Evolutionary conservation across 208 protist species (phyloP).

Genomic region (Strigomonas culicis): DNA sequence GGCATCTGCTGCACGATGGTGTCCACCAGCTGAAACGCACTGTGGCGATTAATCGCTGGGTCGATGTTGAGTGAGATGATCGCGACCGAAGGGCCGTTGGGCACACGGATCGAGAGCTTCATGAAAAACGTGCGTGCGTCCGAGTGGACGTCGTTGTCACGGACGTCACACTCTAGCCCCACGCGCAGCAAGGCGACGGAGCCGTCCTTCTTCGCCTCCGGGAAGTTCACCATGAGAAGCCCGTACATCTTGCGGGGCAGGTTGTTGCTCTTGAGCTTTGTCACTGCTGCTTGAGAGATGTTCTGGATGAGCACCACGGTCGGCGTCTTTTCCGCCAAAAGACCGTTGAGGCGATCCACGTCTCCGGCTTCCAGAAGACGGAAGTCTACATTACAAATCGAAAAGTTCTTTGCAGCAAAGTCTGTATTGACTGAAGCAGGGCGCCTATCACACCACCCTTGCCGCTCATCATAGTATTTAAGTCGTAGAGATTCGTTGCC

Average conservation of each 20-base stretch:
- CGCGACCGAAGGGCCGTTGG: constrained; percentile 29
- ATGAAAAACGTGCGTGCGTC: constrained; percentile 29
- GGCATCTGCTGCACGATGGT: constrained; percentile 33
- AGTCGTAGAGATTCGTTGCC: constrained; percentile 10
- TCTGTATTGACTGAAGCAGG: constrained; percentile 12
- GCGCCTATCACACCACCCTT: constrained; percentile 54
- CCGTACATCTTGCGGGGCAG: constrained; percentile 62
- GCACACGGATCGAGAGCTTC: constrained; percentile 42
- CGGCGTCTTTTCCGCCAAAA: constrained; percentile 38
- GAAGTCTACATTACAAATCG: constrained; percentile 64
- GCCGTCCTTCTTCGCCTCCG: constrained; percentile 45
- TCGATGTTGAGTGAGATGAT: constrained; percentile 60
- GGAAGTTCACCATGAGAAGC: no score
- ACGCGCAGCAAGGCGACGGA: constrained; percentile 62
- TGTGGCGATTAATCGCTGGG: constrained; percentile 17
- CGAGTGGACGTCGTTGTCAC: constrained; percentile 41
- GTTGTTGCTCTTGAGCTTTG: constrained; percentile 49
- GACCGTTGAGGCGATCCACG: constrained; percentile 53
- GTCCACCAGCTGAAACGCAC: constrained; percentile 35
- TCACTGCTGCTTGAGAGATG: constrained; percentile 31
- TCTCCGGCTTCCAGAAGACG: constrained; percentile 32
- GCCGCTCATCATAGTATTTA: constrained; percentile 68
- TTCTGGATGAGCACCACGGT: constrained; percentile 73
- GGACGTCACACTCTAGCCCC: constrained; percentile 46
- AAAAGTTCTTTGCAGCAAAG: constrained; percentile 36